phyloP scores from a whole-genome alignment of 768 basidiomycete genomes.

The Pleurotus salmoneostramineus region DNA sequence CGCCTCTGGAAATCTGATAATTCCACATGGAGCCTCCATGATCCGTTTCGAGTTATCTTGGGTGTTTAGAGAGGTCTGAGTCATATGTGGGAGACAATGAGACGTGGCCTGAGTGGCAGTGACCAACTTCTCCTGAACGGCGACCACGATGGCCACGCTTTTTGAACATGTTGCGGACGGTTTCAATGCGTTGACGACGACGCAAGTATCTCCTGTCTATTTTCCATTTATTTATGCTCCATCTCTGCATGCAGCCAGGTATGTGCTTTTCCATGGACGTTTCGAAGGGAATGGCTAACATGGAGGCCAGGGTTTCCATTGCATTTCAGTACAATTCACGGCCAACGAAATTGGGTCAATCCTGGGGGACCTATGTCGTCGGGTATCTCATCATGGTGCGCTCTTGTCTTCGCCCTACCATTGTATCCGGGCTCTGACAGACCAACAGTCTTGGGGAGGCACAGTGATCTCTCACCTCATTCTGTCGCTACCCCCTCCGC shows the following conservation, averaged over 20 bases:
- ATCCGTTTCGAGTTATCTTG: not conserved
- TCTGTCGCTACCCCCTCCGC: conserved; percentile 40
- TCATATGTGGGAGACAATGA: not conserved
- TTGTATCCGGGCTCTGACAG: not conserved
- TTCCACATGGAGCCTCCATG: not conserved
- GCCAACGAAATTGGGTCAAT: conserved; percentile 18
- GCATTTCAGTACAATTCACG: conserved; percentile 37
- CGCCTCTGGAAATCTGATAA: too few species aligned
- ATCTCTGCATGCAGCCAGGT: conserved; percentile 12
- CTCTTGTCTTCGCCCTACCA: not conserved
- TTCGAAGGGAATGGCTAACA: not conserved
- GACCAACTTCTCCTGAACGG: not conserved
- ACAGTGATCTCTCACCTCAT: conserved; percentile 37
- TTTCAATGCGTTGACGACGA: conserved; percentile 3
- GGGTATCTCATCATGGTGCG: conserved; percentile 46
- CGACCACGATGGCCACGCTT: not conserved
- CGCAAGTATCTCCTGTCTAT: not conserved
- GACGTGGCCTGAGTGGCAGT: not conserved
- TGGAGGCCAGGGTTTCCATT: conserved; percentile 29
- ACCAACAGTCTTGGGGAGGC: conserved; percentile 43
- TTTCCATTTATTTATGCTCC: conserved; percentile 8
- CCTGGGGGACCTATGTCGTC: conserved; percentile 39
- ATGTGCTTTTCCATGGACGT: not conserved
- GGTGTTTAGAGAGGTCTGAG: not conserved
- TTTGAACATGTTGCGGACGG: conserved; percentile 6